Evolutionary conservation across 345 rosid genomes (phyloP), one percentile per base, ranked within the genome.

Genomic region (Tarenaya hassleriana): DNA sequence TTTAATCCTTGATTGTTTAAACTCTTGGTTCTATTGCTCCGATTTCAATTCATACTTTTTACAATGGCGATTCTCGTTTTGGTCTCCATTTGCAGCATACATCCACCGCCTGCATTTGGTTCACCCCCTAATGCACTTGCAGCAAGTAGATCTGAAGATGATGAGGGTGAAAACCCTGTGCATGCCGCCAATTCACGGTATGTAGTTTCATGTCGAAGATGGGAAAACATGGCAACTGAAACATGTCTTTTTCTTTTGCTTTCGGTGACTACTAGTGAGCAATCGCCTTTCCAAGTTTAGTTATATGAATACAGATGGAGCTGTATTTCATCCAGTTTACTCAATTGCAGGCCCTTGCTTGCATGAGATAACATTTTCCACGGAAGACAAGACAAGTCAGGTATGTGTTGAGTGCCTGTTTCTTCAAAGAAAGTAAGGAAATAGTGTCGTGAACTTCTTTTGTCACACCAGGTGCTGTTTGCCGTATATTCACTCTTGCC

Each of bases 71-170:
- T 47, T 55, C 17, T 18, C 10, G 20, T 12, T 45, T 16, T 52
- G 66, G 50, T 55, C 77, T 74, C 58, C 55, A 59, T 56, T 70
- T 69, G 20, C 89, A 91, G 95, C 83, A 62, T 79, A 57, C 98
- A 80, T 72, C 96, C 98, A n/a, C 95, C 96, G 2, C 98, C 98
- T 56, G 88, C 98, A 18, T 91, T 91, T 67, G 95, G 98, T 48
- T 91, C 98, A 42, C 87, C 96, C 1, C 96, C 89, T 40, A 87
- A 87, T 64, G 95, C 86, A 4, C 86, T 87, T 47, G 86, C 74
- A 56, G 81, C 76, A 34, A 76, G 50, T 70, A 58, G 56, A 34
- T 48, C 62, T 50, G 69, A 70, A 15, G 74, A 68, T 48, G 63
- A 77, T 45, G 88, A 88, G 24, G 90, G 68, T 2, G 94, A 83